Percentiles rank a stretch among this genome's conserved stretches.
These are phyloP conservation scores for Huntiella savannae DNA, from an alignment of 2,329 filamentous ascomycete genomes.

Conservation along the genomic window DNA sequence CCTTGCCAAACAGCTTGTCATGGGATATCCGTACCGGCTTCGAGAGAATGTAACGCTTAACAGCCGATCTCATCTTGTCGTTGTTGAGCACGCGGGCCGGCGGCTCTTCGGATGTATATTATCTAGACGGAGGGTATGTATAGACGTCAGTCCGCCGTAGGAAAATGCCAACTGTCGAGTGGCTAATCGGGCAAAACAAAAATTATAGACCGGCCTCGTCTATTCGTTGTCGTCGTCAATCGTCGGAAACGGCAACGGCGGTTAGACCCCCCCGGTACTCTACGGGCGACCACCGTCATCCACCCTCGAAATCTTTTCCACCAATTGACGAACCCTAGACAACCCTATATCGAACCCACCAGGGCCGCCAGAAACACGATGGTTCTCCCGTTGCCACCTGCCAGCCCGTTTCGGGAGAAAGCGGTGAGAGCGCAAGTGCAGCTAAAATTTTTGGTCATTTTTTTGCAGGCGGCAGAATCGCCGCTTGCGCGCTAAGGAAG, in stretches of 20 bases:
- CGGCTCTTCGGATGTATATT: constrained; percentile 6
- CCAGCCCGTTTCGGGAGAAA: not conserved
- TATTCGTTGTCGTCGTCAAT: constrained; percentile 4
- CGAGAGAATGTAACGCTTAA: constrained; percentile 13
- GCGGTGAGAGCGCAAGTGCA: constrained; percentile 11
- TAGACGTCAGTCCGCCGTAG: constrained; percentile 1
- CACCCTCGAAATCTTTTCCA: constrained; percentile 7
- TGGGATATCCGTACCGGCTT: constrained; percentile 10
- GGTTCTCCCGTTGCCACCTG: too few species aligned
- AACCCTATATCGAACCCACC: not conserved
- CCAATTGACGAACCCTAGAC: not conserved
- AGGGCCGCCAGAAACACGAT: too few species aligned
- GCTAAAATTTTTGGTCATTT: constrained; percentile 12
- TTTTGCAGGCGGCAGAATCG: constrained; percentile 10
- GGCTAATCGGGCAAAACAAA: constrained; percentile 4
- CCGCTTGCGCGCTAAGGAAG: constrained; percentile 7
- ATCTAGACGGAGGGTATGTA: not conserved
- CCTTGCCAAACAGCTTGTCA: not conserved
- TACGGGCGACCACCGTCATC: not conserved
- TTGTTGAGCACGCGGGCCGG: constrained; percentile 9
- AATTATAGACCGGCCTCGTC: too few species aligned
- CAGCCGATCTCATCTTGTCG: constrained; percentile 13
- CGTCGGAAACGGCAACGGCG: constrained; percentile 1
- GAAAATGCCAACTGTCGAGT: not conserved
- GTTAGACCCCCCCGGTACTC: too few species aligned